phyloP scores from a whole-genome alignment of 2,329 filamentous ascomycete genomes.

The Blastomyces percursus region DNA sequence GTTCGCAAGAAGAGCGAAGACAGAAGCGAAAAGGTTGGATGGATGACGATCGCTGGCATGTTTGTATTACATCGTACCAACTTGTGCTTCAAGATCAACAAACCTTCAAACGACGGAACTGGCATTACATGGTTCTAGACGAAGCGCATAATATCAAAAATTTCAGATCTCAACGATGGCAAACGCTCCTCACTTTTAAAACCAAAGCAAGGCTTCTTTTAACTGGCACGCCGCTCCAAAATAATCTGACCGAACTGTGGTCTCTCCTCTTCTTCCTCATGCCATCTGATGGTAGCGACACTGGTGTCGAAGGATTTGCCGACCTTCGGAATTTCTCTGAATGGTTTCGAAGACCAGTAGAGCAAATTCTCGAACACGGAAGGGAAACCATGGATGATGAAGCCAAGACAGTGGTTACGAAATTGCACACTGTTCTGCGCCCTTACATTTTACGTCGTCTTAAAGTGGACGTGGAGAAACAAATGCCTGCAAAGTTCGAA shows the following conservation, averaged over 20 bases:
- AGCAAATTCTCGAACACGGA: constrained; percentile 91
- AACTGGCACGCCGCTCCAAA: constrained; percentile 91
- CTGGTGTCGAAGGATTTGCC: constrained; percentile 79
- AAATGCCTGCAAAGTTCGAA: constrained; percentile 97
- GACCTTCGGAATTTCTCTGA: constrained; percentile 93
- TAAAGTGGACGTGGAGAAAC: constrained; percentile 96
- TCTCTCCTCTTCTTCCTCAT: constrained; percentile 93
- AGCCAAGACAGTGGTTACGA: constrained; percentile 78
- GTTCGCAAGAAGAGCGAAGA: constrained; percentile 82
- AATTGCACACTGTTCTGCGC: constrained; percentile 85
- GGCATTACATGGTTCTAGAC: constrained; percentile 98
- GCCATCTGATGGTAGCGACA: constrained; percentile 63
- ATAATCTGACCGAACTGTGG: constrained; percentile 95
- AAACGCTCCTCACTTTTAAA: constrained; percentile 86
- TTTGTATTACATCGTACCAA: constrained; percentile 96
- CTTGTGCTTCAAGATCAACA: constrained; percentile 88
- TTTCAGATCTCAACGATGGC: constrained; percentile 95
- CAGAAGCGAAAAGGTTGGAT: constrained; percentile 88
- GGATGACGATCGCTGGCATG: constrained; percentile 88
- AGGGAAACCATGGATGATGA: constrained; percentile 91
- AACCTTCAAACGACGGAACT: constrained; percentile 80
- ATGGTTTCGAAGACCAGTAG: constrained; percentile 90
- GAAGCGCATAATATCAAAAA: constrained; percentile 99
- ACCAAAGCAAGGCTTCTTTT: constrained; percentile 77
- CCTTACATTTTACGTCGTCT: constrained; percentile 83